These are phyloP conservation scores for Leishmania aethiopica DNA, from an alignment of 208 protist genomes.

Conservation along the genomic window DNA sequence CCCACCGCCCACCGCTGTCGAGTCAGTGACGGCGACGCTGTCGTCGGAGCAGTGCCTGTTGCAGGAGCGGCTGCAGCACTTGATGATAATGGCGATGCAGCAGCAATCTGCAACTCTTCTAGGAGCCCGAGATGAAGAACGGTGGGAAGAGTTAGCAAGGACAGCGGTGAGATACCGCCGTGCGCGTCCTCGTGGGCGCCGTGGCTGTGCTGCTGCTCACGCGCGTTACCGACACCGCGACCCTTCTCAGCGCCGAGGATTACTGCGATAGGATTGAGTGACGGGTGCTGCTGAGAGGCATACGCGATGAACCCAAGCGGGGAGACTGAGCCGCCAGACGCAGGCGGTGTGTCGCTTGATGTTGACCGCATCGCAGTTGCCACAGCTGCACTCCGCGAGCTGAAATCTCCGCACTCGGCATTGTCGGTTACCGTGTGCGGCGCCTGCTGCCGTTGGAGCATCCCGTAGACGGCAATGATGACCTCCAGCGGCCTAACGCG, in stretches of 20 bases:
- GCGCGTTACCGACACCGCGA: not conserved
- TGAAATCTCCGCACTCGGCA: not conserved
- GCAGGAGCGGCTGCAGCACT: not conserved
- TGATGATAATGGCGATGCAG: not conserved
- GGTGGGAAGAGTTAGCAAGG: conserved; percentile 10
- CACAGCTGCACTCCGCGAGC: not conserved
- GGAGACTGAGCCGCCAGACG: not conserved
- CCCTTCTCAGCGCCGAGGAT: conserved; percentile 8
- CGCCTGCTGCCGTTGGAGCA: not conserved
- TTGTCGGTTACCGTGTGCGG: not conserved
- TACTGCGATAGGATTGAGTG: conserved; percentile 1
- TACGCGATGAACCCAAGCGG: not conserved
- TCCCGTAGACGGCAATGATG: conserved; percentile 19
- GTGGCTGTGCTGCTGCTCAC: not conserved
- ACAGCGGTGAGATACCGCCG: not conserved
- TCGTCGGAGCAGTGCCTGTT: not conserved
- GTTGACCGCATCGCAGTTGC: not conserved
- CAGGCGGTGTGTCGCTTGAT: not conserved
- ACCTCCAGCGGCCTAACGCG: conserved; percentile 9
- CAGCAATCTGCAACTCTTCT: not conserved
- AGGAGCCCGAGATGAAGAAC: conserved; percentile 20
- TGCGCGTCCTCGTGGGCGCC: not conserved
- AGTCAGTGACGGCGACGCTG: not conserved
- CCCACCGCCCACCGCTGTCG: conserved; percentile 19
- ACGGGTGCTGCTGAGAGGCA: not conserved